Evolutionary conservation across 2,329 filamentous ascomycete species (phyloP).

Genomic region (Aspergillus sojae): DNA sequence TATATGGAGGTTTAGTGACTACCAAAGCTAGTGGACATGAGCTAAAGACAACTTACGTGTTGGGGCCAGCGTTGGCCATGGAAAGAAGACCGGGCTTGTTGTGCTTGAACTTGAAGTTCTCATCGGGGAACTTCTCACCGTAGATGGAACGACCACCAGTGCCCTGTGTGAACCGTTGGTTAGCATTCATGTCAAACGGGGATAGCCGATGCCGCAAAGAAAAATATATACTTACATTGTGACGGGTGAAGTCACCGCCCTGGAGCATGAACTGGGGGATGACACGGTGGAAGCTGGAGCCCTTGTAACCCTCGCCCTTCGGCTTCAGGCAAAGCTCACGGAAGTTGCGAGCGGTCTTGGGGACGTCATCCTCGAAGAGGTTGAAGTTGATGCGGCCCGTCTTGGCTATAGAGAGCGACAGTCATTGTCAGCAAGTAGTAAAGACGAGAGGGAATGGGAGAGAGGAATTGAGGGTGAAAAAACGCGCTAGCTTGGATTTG

Average conservation of each 20-base stretch:
- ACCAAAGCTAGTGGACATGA: background rate
- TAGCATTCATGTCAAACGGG: background rate
- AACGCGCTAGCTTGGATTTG: background rate
- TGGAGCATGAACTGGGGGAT: conserved; percentile 95
- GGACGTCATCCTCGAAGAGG: conserved; percentile 82
- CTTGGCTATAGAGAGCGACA: conserved; percentile 59
- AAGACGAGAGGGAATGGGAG: no score
- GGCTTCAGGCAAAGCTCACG: conserved; percentile 77
- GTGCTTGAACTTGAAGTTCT: conserved; percentile 85
- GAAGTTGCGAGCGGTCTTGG: conserved; percentile 88
- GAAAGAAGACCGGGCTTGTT: conserved; percentile 75
- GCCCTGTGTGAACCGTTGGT: conserved; percentile 58
- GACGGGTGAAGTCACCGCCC: conserved; percentile 92
- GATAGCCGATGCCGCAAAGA: background rate
- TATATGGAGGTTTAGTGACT: conserved; percentile 2
- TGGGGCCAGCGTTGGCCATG: conserved; percentile 94
- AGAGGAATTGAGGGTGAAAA: background rate
- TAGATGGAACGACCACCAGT: conserved; percentile 94
- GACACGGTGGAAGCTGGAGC: conserved; percentile 87
- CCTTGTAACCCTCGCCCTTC: conserved; percentile 81
- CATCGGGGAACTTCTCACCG: conserved; percentile 89
- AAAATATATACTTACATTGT: conserved; percentile 67
- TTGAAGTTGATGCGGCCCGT: conserved; percentile 82
- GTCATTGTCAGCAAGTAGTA: conserved; percentile 26
- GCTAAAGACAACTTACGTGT: conserved; percentile 65